These are phyloP conservation scores for Smallanthus sonchifolius DNA, from an alignment of 129 eudicot species.

Conservation along the genomic window DNA sequence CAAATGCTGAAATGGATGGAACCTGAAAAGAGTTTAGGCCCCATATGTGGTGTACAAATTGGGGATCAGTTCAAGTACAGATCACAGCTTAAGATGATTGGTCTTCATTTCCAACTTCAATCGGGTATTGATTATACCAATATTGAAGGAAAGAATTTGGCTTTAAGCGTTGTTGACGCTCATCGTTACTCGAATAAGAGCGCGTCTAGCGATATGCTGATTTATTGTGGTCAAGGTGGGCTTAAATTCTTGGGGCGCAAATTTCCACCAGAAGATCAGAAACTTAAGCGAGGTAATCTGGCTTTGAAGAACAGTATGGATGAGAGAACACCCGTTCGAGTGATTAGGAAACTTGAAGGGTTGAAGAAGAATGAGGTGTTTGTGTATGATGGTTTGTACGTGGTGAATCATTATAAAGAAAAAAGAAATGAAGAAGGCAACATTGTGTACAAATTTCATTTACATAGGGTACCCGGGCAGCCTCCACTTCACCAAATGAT, in stretches of 20 bases:
- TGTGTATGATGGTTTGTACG: constrained; percentile 36
- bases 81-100: constrained; percentile 41
- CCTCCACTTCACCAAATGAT: constrained; percentile 23
- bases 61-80: constrained; percentile 49
- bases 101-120: constrained; percentile 42
- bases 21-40: constrained; percentile 32
- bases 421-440: constrained; percentile 34
- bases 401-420: constrained; percentile 13
- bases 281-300: constrained; percentile 34
- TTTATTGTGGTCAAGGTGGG: constrained; percentile 67
- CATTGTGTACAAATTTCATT: constrained; percentile 23
- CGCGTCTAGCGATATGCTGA: constrained; percentile 23
- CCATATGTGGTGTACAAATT: constrained; percentile 44
- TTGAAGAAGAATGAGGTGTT: background rate
- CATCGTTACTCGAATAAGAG: constrained; percentile 45
- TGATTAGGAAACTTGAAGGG: constrained; percentile 21
- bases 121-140: constrained; percentile 49
- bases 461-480: constrained; percentile 31
- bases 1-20: constrained; percentile 22
- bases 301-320: constrained; percentile 43
- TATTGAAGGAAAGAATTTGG: constrained; percentile 33
- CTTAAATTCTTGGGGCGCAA: background rate
- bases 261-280: constrained; percentile 30
- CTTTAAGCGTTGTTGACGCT: constrained; percentile 55
- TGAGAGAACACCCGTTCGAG: constrained; percentile 25